A percentile compares a stretch with the other conserved stretches of the same genome.
Evolutionary conservation across 1,284 basidiomycete genomes (phyloP).

Genomic region (Farysia itapuensis): DNA sequence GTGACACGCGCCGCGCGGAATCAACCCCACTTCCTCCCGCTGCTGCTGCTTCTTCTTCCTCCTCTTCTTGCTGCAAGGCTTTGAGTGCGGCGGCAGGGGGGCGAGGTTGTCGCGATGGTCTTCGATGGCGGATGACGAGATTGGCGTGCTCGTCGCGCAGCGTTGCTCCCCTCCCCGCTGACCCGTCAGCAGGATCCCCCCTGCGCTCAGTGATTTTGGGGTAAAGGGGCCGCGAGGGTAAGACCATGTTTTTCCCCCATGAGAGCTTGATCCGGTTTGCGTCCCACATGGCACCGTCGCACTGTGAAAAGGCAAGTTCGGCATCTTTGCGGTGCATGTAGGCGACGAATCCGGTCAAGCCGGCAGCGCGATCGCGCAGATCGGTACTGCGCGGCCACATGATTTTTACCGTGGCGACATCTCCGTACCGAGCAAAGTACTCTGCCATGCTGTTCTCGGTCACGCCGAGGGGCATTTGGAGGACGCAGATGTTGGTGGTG

Average conservation of each 20-base stretch:
- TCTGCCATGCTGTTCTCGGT: slow-evolving; percentile 79
- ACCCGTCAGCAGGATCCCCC: neutral
- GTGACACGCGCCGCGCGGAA: too few species aligned
- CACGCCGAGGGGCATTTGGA: slow-evolving; percentile 77
- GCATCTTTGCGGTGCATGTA: slow-evolving; percentile 91
- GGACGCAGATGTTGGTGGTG: slow-evolving; percentile 90
- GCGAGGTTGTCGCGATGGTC: neutral
- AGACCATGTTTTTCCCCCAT: slow-evolving; percentile 92
- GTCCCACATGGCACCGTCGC: slow-evolving; percentile 90
- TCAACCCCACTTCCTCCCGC: too few species aligned
- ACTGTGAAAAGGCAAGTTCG: slow-evolving; percentile 78
- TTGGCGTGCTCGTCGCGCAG: neutral
- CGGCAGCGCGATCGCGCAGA: slow-evolving; percentile 69
- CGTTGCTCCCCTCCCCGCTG: neutral
- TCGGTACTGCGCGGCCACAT: slow-evolving; percentile 50
- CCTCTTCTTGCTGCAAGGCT: neutral
- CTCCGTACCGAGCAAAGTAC: slow-evolving; percentile 72
- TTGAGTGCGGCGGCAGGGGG: neutral
- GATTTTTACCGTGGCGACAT: slow-evolving; percentile 63
- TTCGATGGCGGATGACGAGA: neutral
- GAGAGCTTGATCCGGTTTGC: slow-evolving; percentile 80
- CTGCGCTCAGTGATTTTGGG: slow-evolving; percentile 4
- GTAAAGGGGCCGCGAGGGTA: slow-evolving; percentile 64
- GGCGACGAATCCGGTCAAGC: slow-evolving; percentile 89
- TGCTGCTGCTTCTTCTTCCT: neutral